Evolutionary conservation across 2,329 filamentous ascomycete species (phyloP), one percentile per base, ranked within the genome.

Genomic region (Colletotrichum aenigma): DNA sequence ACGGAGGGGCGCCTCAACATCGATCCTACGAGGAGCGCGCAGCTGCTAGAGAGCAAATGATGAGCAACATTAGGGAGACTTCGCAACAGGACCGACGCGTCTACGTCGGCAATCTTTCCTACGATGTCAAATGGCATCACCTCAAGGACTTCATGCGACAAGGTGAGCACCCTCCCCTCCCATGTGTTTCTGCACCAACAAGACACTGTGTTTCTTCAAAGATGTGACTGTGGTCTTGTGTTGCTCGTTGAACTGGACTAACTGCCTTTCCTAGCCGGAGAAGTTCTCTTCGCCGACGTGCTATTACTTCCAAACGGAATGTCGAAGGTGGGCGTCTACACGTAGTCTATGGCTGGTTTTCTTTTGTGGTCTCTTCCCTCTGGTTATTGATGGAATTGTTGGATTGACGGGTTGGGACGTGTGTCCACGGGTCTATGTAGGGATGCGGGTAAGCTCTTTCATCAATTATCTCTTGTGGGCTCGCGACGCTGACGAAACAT

Each of bases 111-210:
- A 99, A 99, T 85, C 91, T 99, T 81, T 97, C 96, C 66, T 99
- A 99, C 89, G 97, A 99, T 90, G 97, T 99, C 86, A 99, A 99
- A 90, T 99, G 97, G 97, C 96, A 98, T 89, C 97, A 98, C 84
- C 92, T 99, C 78, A 99, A 99, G 90, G 97, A 99, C 89, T 98
- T 98, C 85, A 99, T 99, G 97, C 94, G 97, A 92, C 95, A 98
- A 93, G 96, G 97, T 98, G 90, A 89, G 94, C 87, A 65, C 58
- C 21, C 48, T 67, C 38, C 21, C 58, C 48, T 38, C n/a, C 78
- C 13, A 10, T 28, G 12, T 24, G 16, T 26, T 26, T 28, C 55
- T 58, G 38, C 38, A 48, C 18, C 38, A 58, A 28, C 21, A 58
- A 58, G 55, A 58, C 26, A 28, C 13, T 21, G 13, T 15, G 21